Conservation (phyloP, 2,329 filamentous ascomycete genomes). For the Neocatenulostroma microsporum region DNA sequence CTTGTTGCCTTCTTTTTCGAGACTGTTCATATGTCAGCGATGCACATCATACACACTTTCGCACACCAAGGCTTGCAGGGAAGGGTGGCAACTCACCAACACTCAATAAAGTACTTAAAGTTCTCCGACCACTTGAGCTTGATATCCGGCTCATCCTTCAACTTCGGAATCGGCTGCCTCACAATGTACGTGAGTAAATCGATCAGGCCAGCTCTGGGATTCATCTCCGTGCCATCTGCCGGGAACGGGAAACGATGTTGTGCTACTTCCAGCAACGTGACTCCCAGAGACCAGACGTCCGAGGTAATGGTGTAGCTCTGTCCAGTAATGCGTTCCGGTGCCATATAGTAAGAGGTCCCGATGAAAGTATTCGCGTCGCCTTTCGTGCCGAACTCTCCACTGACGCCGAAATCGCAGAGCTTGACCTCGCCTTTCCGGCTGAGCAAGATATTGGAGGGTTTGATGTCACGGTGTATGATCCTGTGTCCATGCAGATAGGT, state of each 20-base stretch:
- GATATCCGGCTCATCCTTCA: constrained; percentile 75
- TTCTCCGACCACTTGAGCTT: constrained; percentile 92
- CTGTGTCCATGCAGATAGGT: constrained; percentile 93
- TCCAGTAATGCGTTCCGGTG: constrained; percentile 92
- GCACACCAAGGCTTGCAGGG: not conserved
- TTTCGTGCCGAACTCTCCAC: constrained; percentile 95
- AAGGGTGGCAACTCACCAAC: constrained; percentile 65
- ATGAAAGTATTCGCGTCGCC: constrained; percentile 99
- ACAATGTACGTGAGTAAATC: constrained; percentile 97
- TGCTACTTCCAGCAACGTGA: constrained; percentile 96
- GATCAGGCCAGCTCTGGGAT: constrained; percentile 84
- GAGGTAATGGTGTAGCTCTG: constrained; percentile 98
- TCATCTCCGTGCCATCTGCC: constrained; percentile 90
- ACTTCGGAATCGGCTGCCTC: constrained; percentile 82
- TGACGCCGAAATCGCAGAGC: constrained; percentile 96
- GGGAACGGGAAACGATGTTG: constrained; percentile 98
- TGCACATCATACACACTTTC: too few relatives aligned
- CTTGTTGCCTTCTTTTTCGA: constrained; percentile 84
- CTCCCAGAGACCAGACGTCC: constrained; percentile 95
- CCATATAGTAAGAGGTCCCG: constrained; percentile 99
- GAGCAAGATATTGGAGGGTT: constrained; percentile 92
- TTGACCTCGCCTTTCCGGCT: constrained; percentile 92
- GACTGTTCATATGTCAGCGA: constrained; percentile 43
- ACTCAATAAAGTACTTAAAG: constrained; percentile 99
- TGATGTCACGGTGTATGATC: constrained; percentile 98